Percentiles rank a stretch among this genome's conserved stretches.
phyloP scores from a whole-genome alignment of 352 stramenopile species.

The Phytopythium delawarense region DNA sequence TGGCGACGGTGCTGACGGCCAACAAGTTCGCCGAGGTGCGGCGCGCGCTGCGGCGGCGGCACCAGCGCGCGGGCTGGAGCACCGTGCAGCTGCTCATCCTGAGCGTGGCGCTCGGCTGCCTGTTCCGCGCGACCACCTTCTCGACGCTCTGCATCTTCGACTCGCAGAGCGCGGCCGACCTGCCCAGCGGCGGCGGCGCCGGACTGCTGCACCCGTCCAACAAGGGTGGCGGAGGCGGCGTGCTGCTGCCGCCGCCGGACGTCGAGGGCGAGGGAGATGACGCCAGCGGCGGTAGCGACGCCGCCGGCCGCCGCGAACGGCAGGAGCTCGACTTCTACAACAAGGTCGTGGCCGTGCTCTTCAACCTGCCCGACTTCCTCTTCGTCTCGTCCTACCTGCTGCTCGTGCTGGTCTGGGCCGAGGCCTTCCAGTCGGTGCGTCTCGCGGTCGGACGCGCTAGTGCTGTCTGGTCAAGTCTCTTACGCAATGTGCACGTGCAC shows the following conservation, averaged over 20 bases:
- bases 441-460: background rate
- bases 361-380: constrained; percentile 91
- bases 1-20: constrained; percentile 72
- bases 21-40: constrained; percentile 76
- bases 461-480: too few species aligned
- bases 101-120: constrained; percentile 77
- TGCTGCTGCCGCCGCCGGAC: constrained; percentile 11
- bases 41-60: constrained; percentile 55
- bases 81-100: constrained; percentile 81
- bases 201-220: constrained; percentile 10
- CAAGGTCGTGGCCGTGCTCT: constrained; percentile 88
- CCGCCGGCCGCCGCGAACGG: constrained; percentile 24
- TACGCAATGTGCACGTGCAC: too few species aligned
- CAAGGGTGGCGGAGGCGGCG: constrained; percentile 10
- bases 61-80: constrained; percentile 70
- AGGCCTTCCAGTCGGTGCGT: constrained; percentile 85
- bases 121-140: constrained; percentile 85
- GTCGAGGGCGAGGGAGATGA: constrained; percentile 12
- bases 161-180: constrained; percentile 56
- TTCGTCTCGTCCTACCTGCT: constrained; percentile 90
- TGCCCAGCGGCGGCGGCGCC: constrained; percentile 20
- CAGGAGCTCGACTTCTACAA: constrained; percentile 87
- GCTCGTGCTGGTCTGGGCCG: constrained; percentile 89
- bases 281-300: constrained; percentile 9
- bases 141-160: constrained; percentile 87